phyloP scores from a whole-genome alignment of 1,139 yeast genomes.

The Lodderomyces metapsilosis region DNA sequence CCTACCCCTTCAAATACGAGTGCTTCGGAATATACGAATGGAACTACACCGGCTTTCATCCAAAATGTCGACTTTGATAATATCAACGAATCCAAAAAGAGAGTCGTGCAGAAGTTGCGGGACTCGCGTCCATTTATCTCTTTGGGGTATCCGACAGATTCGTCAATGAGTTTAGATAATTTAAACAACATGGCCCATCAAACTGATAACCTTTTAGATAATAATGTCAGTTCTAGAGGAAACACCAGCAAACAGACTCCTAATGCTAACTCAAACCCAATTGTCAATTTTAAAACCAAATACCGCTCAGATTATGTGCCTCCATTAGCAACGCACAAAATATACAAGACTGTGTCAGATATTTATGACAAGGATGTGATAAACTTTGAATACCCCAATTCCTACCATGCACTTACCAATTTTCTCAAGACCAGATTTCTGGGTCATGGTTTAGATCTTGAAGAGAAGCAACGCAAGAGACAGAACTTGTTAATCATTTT shows the following conservation, averaged over 20 bases:
- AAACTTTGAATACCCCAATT: constrained; percentile 66
- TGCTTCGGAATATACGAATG: constrained; percentile 23
- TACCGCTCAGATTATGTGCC: constrained; percentile 37
- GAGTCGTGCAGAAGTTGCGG: constrained; percentile 22
- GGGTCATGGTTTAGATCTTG: constrained; percentile 32
- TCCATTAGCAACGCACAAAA: constrained; percentile 58
- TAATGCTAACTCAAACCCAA: constrained; percentile 8
- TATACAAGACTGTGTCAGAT: constrained; percentile 64
- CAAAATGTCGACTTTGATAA: constrained; percentile 11
- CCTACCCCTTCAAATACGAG: constrained; percentile 42
- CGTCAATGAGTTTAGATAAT: constrained; percentile 11
- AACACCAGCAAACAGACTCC: neutral
- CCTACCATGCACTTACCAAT: constrained; percentile 60
- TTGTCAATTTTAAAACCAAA: constrained; percentile 10
- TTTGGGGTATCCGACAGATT: constrained; percentile 29
- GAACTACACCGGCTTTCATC: constrained; percentile 16
- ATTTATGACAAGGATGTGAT: constrained; percentile 55
- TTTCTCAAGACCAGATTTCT: constrained; percentile 55
- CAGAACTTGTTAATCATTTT: constrained; percentile 54
- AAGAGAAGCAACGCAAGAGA: constrained; percentile 36
- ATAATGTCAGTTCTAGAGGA: constrained; percentile 11
- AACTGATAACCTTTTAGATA: constrained; percentile 17
- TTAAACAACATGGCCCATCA: constrained; percentile 14
- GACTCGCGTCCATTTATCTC: constrained; percentile 45
- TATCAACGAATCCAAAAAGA: constrained; percentile 15